Evolutionary conservation across 176 grass and related monocot species (phyloP), one percentile per base, ranked within the genome.

Genomic region (Zea luxurians): DNA sequence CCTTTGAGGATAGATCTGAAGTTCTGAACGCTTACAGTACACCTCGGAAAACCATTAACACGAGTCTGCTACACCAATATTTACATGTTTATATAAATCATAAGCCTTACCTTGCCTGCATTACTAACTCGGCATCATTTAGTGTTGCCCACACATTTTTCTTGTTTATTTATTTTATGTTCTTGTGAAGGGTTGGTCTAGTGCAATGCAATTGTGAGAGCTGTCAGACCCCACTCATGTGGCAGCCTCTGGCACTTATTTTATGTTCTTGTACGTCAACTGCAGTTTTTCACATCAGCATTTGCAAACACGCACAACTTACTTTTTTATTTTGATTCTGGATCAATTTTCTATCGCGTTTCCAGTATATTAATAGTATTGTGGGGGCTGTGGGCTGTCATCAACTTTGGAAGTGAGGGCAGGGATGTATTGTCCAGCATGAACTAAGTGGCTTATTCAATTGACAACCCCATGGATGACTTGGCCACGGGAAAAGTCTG

Each of bases 51-150:
- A 69, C 43, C 10, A 69, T 69, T 11, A 10, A 48, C 1, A 49
- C 2, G 12, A 35, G 21, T 68, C 41, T 68, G 4, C 34, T 52
- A 16, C 48, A 59, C 4, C 66, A 8, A 10, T 37, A 18, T 13
- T 64, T 80, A 10, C 11, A 10, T 46, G 13, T 68, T 61, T 16
- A 6, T 49, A 70, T 49, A 49, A 49, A 70, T 5, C 20, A 45
- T 76, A 70, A 76, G 50, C 16, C 18, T 80, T 68, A 18, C 0
- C 66, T 82, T 17, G 27, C n/a, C 21, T 65, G 7, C 43, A 62
- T 80, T 11, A 43, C 18, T 78, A 74, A 58, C 42, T 42, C 53
- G 42, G 9, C 48, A 80, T 62, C 15, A 61, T 75, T 58, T 86
- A 18, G 35, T 48, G 58, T 66, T 73, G 35, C 47, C 13, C 67